These are phyloP conservation scores for Backusella psychrophila DNA, from an alignment of 192 early-diverging fungal species.

Conservation along the genomic window DNA sequence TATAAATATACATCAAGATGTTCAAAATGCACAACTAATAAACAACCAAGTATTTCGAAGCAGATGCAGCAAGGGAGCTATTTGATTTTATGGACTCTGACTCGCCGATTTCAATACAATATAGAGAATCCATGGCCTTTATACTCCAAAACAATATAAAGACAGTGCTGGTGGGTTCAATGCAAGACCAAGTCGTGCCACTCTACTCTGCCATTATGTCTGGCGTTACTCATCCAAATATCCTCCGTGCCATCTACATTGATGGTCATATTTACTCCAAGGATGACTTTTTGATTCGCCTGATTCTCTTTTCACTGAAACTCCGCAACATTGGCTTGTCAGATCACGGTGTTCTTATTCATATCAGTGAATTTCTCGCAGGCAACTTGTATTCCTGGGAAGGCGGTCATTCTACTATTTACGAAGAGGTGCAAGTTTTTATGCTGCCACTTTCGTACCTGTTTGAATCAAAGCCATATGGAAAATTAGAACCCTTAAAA, in stretches of 20 bases:
- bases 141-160: slow-evolving; percentile 70
- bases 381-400: slow-evolving; percentile 85
- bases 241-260: slow-evolving; percentile 91
- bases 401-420: slow-evolving; percentile 91
- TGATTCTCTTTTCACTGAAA: slow-evolving; percentile 84
- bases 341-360: slow-evolving; percentile 85
- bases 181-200: slow-evolving; percentile 98
- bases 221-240: slow-evolving; percentile 68
- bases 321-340: slow-evolving; percentile 85
- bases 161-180: slow-evolving; percentile 76
- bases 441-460: slow-evolving; percentile 53
- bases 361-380: slow-evolving; percentile 82
- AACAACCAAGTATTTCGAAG: slow-evolving; percentile 67
- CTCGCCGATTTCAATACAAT: slow-evolving; percentile 65
- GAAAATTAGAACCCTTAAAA: slow-evolving; percentile 3
- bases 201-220: slow-evolving; percentile 76
- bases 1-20: background rate
- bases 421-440: slow-evolving; percentile 88
- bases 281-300: slow-evolving; percentile 80
- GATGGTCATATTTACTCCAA: slow-evolving; percentile 78
- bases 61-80: slow-evolving; percentile 86
- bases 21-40: background rate
- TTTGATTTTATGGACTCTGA: slow-evolving; percentile 92
- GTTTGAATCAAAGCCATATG: slow-evolving; percentile 46
- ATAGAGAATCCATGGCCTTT: slow-evolving; percentile 64